Evolutionary conservation across 305 asterid genomes (phyloP).

Genomic region (Salvia sclarea): DNA sequence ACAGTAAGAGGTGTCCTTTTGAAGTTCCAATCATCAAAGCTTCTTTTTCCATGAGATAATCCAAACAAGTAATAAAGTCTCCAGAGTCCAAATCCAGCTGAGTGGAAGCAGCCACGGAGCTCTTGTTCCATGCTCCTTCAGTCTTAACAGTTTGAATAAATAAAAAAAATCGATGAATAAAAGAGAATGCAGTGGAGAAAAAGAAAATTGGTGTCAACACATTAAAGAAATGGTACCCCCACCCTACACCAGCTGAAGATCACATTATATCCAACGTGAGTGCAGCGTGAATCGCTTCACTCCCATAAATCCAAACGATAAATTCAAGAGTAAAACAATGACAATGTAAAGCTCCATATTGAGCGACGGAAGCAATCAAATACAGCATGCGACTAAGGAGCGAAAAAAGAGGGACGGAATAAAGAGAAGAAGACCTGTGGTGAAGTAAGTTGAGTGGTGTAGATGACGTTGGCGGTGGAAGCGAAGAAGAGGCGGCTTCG

Average conservation of each 20-base stretch:
- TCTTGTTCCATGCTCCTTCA: conserved; percentile 50
- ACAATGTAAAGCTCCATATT: too few species aligned
- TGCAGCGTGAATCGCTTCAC: not conserved
- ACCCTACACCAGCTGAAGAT: too few species aligned
- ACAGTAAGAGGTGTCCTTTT: conserved; percentile 70
- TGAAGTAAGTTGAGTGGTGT: conserved; percentile 56
- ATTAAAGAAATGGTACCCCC: not conserved
- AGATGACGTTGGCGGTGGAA: conserved; percentile 66
- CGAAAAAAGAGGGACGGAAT: not conserved
- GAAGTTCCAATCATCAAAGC: conserved; percentile 80
- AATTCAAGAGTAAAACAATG: not conserved
- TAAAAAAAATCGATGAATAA: conserved; percentile 9
- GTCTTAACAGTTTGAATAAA: conserved; percentile 34
- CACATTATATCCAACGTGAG: not conserved
- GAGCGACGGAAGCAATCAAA: not conserved
- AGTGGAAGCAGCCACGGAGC: conserved; percentile 35
- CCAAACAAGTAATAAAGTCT: conserved; percentile 76
- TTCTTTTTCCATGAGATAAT: conserved; percentile 94
- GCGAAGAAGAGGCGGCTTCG: conserved; percentile 75
- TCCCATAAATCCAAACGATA: not conserved
- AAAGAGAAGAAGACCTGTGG: conserved; percentile 38
- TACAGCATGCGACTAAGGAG: not conserved
- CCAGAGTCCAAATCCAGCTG: conserved; percentile 71
- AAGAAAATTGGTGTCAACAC: not conserved
- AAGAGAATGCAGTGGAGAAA: not conserved